phyloP scores from a whole-genome alignment of 768 basidiomycete genomes.

The Boletus subparvulus region DNA sequence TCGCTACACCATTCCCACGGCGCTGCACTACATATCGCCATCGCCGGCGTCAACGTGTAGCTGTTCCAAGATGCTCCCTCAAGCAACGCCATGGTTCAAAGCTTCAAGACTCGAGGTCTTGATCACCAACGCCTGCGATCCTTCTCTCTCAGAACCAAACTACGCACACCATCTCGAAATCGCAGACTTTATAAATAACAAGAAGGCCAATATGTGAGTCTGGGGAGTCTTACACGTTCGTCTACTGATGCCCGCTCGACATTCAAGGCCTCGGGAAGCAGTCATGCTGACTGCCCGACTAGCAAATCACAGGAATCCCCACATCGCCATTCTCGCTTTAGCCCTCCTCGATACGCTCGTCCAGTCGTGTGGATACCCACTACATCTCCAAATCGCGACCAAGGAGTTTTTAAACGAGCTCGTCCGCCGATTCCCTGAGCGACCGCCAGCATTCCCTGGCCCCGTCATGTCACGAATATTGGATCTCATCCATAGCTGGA shows the following conservation, averaged over 20 bases:
- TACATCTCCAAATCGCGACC: constrained; percentile 94
- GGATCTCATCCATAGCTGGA: constrained; percentile 59
- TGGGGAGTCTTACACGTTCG: no score
- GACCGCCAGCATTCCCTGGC: constrained; percentile 92
- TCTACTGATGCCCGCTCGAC: neutral
- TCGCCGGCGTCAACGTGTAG: neutral
- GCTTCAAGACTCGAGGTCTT: constrained; percentile 68
- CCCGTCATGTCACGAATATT: constrained; percentile 94
- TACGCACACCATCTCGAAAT: constrained; percentile 91
- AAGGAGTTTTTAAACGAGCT: constrained; percentile 99
- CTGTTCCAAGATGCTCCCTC: constrained; percentile 45
- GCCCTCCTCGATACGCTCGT: constrained; percentile 88
- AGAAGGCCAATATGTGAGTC: constrained; percentile 94
- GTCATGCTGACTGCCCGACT: constrained; percentile 80
- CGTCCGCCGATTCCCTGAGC: constrained; percentile 95
- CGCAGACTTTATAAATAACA: constrained; percentile 88
- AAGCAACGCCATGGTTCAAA: constrained; percentile 52
- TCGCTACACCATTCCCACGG: no score
- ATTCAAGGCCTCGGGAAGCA: constrained; percentile 81
- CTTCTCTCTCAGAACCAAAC: constrained; percentile 84
- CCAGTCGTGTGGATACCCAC: constrained; percentile 93
- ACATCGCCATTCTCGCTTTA: constrained; percentile 84
- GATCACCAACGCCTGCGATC: constrained; percentile 83
- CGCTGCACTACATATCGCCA: neutral
- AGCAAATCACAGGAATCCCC: constrained; percentile 91